Evolutionary conservation across 257 asterid genomes (phyloP), one percentile per base, ranked within the genome.

Genomic region (Primulina tabacum): DNA sequence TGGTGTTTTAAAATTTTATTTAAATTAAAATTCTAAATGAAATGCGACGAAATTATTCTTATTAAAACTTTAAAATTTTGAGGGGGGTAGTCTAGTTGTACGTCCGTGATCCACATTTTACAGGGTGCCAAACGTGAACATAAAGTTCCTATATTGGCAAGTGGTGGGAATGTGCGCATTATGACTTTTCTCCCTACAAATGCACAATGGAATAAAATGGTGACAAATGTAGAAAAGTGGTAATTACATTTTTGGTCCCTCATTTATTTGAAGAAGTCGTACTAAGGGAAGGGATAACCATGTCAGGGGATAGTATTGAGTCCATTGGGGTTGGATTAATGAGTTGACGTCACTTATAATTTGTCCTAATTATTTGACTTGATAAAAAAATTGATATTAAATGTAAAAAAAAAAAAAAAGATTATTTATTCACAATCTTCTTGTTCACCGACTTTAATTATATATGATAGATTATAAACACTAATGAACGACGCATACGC

Each of bases 171-270:
- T n/a, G 33, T 53, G 24, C 7, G 64, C 5, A 60, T 38, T 43
- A 67, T 37, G 43, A 70, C 68, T n/a, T 70, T 43, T 60, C 26
- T 5, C 75, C 50, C 11, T 0, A 62, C 58, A 62, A 17, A 53
- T 47, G 16, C 16, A 67, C 16, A 21, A 4, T 50, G 21, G 21
- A 50, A 43, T n/a, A 3, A 55, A 37, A 71, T 17, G 21, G 56
- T 10, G 72, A 70, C 87, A 83, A 85, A 84, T 80, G 78, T 76
- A 8, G 11, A 66, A 59, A 66, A 28, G 35, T 75, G 76, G 33
- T 2, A 33, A 6, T 21, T 70, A 18, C 3, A 7, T 60, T 50
- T 16, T 69, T 16, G 76, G 78, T 35, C 82, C 84, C 77, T 55
- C 73, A 4, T 47, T 29, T 24, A 33, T 66, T 43, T 40, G 55